phyloP scores from a whole-genome alignment of 2,329 filamentous ascomycete genomes.

The Ophiostoma novo-ulmi region DNA sequence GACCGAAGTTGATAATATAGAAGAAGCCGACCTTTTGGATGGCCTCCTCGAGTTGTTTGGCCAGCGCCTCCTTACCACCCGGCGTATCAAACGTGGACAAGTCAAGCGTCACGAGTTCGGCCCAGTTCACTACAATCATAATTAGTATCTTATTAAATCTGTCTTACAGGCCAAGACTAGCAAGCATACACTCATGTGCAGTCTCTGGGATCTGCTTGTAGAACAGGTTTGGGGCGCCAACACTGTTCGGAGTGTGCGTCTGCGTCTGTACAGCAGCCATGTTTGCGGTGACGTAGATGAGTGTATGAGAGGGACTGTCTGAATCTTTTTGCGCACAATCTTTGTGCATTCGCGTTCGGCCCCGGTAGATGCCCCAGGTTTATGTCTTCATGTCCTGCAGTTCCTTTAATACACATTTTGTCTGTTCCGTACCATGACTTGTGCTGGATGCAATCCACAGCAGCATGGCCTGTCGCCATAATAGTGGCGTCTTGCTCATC shows the following conservation, averaged over 20 bases:
- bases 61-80: constrained; percentile 34
- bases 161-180: constrained; percentile 26
- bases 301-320: neutral
- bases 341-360: neutral
- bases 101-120: constrained; percentile 31
- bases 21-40: constrained; percentile 44
- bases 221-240: constrained; percentile 24
- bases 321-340: neutral
- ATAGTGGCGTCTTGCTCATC: constrained; percentile 26
- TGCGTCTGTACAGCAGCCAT: constrained; percentile 19
- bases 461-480: constrained; percentile 19
- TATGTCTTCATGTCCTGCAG: neutral
- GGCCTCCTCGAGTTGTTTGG: constrained; percentile 40
- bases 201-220: constrained; percentile 37
- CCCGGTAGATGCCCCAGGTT: neutral
- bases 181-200: constrained; percentile 31
- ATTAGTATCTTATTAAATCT: neutral
- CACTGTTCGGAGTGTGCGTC: neutral
- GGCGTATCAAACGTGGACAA: constrained; percentile 33
- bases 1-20: constrained; percentile 54
- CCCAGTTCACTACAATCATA: constrained; percentile 22
- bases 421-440: constrained; percentile 13
- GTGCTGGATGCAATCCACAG: neutral
- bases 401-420: constrained; percentile 1
- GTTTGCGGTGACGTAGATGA: neutral